Evolutionary conservation across 139 green algal species (phyloP), one percentile per base, ranked within the genome.

Genomic region (Tetratostichococcus sp.): DNA sequence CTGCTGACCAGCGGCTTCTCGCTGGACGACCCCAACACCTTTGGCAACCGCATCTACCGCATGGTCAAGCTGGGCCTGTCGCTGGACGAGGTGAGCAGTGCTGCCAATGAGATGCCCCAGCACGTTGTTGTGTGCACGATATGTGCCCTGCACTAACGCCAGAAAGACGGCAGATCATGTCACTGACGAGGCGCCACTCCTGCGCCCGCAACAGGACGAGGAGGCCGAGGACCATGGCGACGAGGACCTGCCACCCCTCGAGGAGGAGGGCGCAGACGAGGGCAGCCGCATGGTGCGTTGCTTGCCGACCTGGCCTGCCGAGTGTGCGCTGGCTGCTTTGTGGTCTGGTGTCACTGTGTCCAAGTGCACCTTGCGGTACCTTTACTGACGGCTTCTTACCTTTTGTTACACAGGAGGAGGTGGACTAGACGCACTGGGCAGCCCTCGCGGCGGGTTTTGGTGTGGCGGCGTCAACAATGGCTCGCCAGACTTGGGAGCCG

Each of bases 1-100:
- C 86, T 99, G 79, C 91, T 99, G 65, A 90, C 86, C 26, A 95
- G 86, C 30, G 96, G 96, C 43, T 99, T 99, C 91, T 92, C 80
- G 32, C 89, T 99, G 67, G 96, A 99, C 69, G 96, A 99, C 81
- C 96, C 96, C 68, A 94, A 94, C 84, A 98, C 93, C 34, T 99
- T 99, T 77, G 94, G 91, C 35, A 83, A 70, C 75, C 90, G 96
- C 82, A 99, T 99, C 86, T 92, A 99, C 93, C 91, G 96, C 77
- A 99, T 99, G 96, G 94, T 99, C 79, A 98, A 98, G 91, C 89
- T 99, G 62, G 96, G 96, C 67, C 86, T 99, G 39, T 91, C 80
- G 74, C 98, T 99, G 74, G 96, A 99, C 79, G 96, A 98, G 74
- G 96, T 98, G 65, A 66, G 35, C 30, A 35, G 4, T 65, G 25